These are phyloP conservation scores for Rhinocladiella mackenziei DNA, from an alignment of 2,329 filamentous ascomycete species.

Conservation along the genomic window DNA sequence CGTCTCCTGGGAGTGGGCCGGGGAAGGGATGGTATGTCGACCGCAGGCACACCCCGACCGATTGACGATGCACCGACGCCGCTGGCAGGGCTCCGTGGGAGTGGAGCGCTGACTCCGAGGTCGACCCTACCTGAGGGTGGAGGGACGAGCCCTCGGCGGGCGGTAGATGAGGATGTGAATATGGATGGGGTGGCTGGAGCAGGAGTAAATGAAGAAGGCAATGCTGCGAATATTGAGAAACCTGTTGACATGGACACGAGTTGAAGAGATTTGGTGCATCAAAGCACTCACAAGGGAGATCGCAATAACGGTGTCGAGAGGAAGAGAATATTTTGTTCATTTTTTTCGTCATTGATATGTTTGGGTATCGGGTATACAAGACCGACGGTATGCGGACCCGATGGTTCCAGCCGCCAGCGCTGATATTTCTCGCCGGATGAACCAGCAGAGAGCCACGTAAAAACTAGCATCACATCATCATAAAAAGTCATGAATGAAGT, in stretches of 20 bases:
- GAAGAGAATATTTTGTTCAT: no score
- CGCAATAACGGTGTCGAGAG: no score
- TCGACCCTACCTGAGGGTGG: slow-evolving; percentile 28
- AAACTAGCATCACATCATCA: no score
- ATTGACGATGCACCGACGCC: slow-evolving; percentile 47
- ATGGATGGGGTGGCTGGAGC: slow-evolving; percentile 54
- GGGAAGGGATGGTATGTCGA: slow-evolving; percentile 41
- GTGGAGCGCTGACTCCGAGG: slow-evolving; percentile 33
- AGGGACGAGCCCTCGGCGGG: slow-evolving; percentile 36
- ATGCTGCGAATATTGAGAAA: slow-evolving; percentile 26
- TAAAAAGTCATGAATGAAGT: no score
- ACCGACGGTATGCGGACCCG: no score
- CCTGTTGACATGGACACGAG: slow-evolving; percentile 20
- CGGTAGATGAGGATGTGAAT: slow-evolving; percentile 59
- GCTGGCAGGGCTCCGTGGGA: slow-evolving; percentile 22
- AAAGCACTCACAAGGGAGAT: no score
- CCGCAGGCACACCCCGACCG: slow-evolving; percentile 47
- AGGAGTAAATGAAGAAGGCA: slow-evolving; percentile 35
- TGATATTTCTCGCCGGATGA: no score
- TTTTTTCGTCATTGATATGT: neutral
- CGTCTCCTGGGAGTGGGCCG: slow-evolving; percentile 44
- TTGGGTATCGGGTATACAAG: no score
- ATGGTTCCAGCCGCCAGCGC: no score
- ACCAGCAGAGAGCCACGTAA: no score
- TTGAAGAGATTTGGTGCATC: neutral